phyloP scores from a whole-genome alignment of 345 rosid species.

The Salix suchowensis region DNA sequence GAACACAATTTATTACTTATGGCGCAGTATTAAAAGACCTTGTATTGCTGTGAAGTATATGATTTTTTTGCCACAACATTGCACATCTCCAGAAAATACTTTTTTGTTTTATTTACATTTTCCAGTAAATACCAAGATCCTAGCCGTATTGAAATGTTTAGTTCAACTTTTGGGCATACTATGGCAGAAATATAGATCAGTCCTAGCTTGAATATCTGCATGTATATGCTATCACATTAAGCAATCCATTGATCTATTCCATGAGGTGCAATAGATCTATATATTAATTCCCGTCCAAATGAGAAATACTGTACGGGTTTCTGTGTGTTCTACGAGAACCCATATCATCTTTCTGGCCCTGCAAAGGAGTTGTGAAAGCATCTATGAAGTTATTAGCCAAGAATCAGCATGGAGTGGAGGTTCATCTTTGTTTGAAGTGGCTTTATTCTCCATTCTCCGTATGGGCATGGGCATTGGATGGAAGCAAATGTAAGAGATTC shows the following conservation, averaged over 20 bases:
- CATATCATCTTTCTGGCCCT: background rate
- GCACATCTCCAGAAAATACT: background rate
- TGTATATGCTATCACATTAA: too few relatives aligned
- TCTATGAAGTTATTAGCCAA: background rate
- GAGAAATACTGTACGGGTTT: too few relatives aligned
- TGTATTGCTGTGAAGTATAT: background rate
- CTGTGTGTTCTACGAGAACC: too few relatives aligned
- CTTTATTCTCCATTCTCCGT: background rate
- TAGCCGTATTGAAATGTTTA: background rate
- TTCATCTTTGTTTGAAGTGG: background rate
- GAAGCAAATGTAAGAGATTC: background rate
- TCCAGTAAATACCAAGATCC: background rate
- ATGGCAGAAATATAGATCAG: background rate
- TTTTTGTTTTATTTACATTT: background rate
- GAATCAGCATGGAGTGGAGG: background rate
- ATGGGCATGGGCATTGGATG: background rate
- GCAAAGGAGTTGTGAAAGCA: background rate
- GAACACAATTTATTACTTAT: background rate
- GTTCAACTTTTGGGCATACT: background rate
- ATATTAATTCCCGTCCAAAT: too few relatives aligned
- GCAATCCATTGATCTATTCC: too few relatives aligned
- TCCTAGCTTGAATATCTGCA: background rate
- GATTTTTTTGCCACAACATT: background rate
- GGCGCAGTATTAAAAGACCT: background rate
- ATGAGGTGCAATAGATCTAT: too few relatives aligned